These are phyloP conservation scores for Tritrichomonas foetus DNA, from an alignment of 208 protist species.

Conservation along the genomic window DNA sequence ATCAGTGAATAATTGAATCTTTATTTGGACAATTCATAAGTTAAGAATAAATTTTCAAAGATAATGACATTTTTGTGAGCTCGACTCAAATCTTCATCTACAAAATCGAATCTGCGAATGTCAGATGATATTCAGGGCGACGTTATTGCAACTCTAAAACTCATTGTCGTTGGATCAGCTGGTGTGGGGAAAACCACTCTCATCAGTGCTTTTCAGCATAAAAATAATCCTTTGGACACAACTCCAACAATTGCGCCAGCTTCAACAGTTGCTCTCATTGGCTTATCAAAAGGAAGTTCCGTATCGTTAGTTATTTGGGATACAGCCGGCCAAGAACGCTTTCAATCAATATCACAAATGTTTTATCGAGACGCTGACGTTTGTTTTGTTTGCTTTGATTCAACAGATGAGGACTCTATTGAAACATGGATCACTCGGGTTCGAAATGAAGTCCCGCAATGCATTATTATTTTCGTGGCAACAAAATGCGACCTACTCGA, in stretches of 20 bases:
- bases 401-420: background rate
- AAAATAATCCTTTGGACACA: background rate
- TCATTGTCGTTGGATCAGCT: background rate
- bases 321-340: background rate
- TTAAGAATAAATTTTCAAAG: too few relatives aligned
- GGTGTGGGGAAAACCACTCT: background rate
- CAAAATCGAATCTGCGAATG: too few relatives aligned
- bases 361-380: background rate
- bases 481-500: background rate
- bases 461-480: background rate
- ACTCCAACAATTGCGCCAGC: background rate
- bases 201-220: background rate
- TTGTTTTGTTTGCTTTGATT: background rate
- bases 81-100: too few relatives aligned
- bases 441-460: background rate
- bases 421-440: background rate
- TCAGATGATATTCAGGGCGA: too few relatives aligned
- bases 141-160: too few relatives aligned
- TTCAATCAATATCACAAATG: background rate
- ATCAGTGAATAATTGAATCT: too few relatives aligned
- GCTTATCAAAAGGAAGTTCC: too few relatives aligned
- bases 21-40: too few relatives aligned
- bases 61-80: too few relatives aligned
- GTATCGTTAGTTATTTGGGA: background rate
- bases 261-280: background rate